phyloP scores from a whole-genome alignment of 495 filamentous ascomycete species.

The Neurospora sp. region DNA sequence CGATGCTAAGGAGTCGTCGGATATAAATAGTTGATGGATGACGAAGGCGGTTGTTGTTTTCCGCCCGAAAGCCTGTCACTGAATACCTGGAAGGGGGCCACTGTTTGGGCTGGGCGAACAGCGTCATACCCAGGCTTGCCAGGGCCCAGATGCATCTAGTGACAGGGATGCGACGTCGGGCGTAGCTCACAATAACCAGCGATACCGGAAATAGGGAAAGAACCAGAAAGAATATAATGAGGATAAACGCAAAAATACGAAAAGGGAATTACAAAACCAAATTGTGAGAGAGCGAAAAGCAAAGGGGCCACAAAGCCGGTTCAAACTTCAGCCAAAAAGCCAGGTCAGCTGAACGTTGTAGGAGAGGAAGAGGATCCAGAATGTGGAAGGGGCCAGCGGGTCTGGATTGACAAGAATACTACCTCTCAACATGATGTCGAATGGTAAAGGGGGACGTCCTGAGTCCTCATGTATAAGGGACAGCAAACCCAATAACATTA shows the following conservation, averaged over 20 bases:
- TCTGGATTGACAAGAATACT: neutral
- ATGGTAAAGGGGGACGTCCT: neutral
- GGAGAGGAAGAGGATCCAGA: neutral
- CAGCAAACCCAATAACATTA: constrained; percentile 11
- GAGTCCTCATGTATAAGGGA: neutral
- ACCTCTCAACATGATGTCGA: neutral
- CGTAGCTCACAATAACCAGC: neutral
- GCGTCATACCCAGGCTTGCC: neutral
- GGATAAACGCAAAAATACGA: neutral
- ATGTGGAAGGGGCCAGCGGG: neutral
- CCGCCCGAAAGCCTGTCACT: neutral
- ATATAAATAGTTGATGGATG: neutral
- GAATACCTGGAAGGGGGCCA: neutral
- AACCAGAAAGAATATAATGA: neutral
- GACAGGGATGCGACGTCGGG: neutral
- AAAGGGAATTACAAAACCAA: neutral
- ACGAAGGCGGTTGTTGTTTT: neutral
- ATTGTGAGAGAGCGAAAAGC: neutral
- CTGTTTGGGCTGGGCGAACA: neutral
- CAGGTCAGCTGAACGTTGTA: neutral
- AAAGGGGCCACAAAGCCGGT: neutral
- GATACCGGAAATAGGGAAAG: neutral
- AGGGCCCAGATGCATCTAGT: neutral
- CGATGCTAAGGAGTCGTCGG: neutral
- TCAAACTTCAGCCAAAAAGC: neutral